Evolutionary conservation across 1,284 basidiomycete species (phyloP).

Genomic region (Trametes sp.): DNA sequence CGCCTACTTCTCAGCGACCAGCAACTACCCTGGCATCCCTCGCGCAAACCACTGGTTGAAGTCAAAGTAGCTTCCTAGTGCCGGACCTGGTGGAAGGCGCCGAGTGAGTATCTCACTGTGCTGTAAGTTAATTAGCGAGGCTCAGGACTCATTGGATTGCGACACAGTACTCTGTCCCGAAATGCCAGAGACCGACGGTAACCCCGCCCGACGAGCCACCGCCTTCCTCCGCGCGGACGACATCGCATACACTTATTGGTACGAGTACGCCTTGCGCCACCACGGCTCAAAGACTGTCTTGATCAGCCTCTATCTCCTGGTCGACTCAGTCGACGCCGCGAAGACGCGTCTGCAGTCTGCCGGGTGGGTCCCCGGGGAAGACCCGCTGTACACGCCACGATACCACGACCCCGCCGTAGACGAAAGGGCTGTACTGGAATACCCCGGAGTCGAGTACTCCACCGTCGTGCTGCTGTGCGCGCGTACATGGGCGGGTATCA

Average conservation of each 20-base stretch:
- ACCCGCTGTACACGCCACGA: neutral
- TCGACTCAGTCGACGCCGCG: constrained; percentile 7
- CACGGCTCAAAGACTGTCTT: constrained; percentile 17
- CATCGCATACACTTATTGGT: constrained; percentile 19
- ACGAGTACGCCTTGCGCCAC: constrained; percentile 18
- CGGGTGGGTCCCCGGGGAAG: constrained; percentile 3
- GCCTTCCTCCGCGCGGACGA: constrained; percentile 1
- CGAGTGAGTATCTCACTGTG: no score
- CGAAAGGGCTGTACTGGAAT: constrained; percentile 5
- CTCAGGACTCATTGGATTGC: no score
- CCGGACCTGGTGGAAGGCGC: no score
- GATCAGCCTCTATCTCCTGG: constrained; percentile 16
- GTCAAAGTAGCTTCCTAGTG: no score
- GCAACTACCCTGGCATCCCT: no score
- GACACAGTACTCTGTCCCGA: no score
- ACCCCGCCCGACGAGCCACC: neutral
- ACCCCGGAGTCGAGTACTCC: neutral
- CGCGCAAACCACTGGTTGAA: no score
- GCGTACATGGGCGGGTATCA: constrained; percentile 6
- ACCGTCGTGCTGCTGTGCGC: constrained; percentile 10
- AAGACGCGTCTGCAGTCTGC: neutral
- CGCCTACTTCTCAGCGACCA: no score
- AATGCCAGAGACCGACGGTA: neutral
- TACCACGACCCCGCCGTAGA: constrained; percentile 19
- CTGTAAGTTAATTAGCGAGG: no score